These are phyloP conservation scores for Trypethelium eluteriae DNA, from an alignment of 495 filamentous ascomycete genomes.

Conservation along the genomic window DNA sequence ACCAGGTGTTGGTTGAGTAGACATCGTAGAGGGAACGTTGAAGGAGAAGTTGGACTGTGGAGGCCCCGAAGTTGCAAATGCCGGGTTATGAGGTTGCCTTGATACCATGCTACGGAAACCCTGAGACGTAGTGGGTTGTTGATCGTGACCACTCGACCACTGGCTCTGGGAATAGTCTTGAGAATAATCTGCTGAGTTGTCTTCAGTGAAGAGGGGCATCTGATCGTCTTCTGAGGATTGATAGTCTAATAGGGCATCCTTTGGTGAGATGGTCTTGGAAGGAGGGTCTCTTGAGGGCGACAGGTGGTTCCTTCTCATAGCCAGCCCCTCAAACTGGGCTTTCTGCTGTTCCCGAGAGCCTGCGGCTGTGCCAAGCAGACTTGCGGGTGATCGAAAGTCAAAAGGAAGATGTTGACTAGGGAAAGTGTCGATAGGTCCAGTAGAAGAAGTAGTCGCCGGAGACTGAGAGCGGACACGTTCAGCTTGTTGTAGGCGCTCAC, in stretches of 20 bases:
- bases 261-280: conserved; percentile 89
- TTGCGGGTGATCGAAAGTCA: conserved; percentile 32
- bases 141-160: conserved; percentile 17
- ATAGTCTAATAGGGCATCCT: conserved; percentile 85
- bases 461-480: conserved; percentile 59
- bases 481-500: conserved; percentile 67
- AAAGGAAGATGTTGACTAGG: neutral
- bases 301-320: conserved; percentile 30
- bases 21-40: conserved; percentile 19
- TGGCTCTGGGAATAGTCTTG: conserved; percentile 31
- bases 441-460: conserved; percentile 35
- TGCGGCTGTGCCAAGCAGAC: conserved; percentile 49
- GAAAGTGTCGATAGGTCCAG: conserved; percentile 1
- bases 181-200: conserved; percentile 40
- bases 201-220: conserved; percentile 60
- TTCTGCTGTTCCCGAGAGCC: conserved; percentile 54
- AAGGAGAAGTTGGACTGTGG: conserved; percentile 13
- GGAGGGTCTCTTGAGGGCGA: conserved; percentile 37
- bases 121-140: conserved; percentile 13
- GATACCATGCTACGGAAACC: conserved; percentile 31
- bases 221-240: conserved; percentile 62
- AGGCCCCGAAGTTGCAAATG: conserved; percentile 19
- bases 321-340: conserved; percentile 49
- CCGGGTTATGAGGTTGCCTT: conserved; percentile 6
- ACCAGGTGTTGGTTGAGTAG: conserved; percentile 23